Conservation (phyloP, 495 filamentous ascomycete species). For the Staphylotrichum longicolle region DNA sequence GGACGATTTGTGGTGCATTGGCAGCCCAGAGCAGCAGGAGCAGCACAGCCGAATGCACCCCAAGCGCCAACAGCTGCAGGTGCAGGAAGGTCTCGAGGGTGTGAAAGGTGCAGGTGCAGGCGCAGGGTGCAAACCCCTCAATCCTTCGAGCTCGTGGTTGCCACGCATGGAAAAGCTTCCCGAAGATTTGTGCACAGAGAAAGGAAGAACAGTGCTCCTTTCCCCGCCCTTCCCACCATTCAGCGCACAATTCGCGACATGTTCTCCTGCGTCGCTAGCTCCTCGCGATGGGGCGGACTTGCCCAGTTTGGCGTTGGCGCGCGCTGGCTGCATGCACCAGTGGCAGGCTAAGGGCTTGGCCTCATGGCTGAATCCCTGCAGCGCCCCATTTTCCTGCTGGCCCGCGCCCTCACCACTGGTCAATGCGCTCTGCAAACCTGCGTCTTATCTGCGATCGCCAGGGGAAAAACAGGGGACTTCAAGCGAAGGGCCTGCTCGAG, state of each 20-base stretch:
- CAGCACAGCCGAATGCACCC: background rate
- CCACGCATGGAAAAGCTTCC: background rate
- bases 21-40: background rate
- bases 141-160: background rate
- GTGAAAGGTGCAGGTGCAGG: too few relatives aligned
- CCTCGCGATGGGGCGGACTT: background rate
- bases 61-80: too few relatives aligned
- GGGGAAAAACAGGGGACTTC: conserved; percentile 13
- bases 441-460: conserved; percentile 18
- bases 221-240: background rate
- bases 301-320: background rate
- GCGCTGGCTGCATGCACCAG: background rate
- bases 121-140: background rate
- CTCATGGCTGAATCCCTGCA: conserved; percentile 10
- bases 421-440: conserved; percentile 4
- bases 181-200: background rate
- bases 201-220: background rate
- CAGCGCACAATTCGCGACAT: background rate
- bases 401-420: background rate
- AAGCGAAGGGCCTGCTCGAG: background rate
- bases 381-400: conserved; percentile 5
- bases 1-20: background rate
- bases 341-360: background rate
- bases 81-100: too few relatives aligned
- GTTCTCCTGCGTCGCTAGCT: conserved; percentile 14